Base-by-base conservation (phyloP, 2,329 filamentous ascomycete genomes). In the Helotiales sp. region DNA sequence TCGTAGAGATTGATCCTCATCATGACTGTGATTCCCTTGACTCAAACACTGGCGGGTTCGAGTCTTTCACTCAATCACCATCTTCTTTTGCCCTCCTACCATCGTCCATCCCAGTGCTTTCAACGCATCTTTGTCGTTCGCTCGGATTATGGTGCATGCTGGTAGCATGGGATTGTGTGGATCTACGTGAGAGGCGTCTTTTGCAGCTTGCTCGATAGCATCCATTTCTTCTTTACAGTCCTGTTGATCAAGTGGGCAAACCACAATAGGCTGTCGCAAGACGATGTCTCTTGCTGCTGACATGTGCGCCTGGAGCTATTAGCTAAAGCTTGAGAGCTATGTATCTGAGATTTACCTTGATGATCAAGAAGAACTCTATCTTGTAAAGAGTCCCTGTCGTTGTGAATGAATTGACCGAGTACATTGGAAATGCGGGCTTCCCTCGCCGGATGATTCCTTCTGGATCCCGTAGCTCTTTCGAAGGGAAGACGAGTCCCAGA, bases 201-300 rank as follows among this genome's bases (percentile, higher is more conserved):
- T 93, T 42, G 95, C 95, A 0, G 95, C 90, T 74, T 96, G 91
- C 71, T 97, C 93, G 63, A 99, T 98, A 34, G 93, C 93, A 68
- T 96, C 93, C 91, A 99, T 97, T 76, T 98, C 95, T 71, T 97
- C 93, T 73, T 96, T 97, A 76, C 95, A 99, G 15, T 89, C 90
- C 65, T 96, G 91, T 70, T 97, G 91, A 70, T 99, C 95, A 61
- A 97, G 85, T 0, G 95, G 93, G 69, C 93, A 98, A 52, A 98
- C 95, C 31, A 98, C 91, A 57, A 99, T 97, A 5, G 91, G 92
- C 74, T 98, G 91, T 53, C 93, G 86, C 42, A 98, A 81, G 29
- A 86, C 81, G 55, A 99, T 96, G 72, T 99, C 93, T 74, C 89
- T 86, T 24, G 93, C 91, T 46, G 89, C 89, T 52, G 89, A 91